phyloP scores from a whole-genome alignment of 805 yeast genomes.

The Candida palmyrensis region DNA sequence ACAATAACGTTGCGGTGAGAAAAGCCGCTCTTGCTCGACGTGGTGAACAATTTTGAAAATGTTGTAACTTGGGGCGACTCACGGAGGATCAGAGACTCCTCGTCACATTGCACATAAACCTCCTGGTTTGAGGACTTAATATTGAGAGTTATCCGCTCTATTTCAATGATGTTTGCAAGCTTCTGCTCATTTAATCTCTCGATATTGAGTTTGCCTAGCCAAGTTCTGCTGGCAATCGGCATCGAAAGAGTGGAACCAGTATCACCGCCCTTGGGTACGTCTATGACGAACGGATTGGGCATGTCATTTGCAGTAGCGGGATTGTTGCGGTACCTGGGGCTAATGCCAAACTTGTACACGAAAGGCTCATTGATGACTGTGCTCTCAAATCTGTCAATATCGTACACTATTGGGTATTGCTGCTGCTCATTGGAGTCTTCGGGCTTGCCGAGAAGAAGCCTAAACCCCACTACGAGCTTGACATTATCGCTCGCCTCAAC shows the following conservation, averaged over 20 bases:
- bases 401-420: slow-evolving; percentile 5
- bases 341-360: slow-evolving; percentile 14
- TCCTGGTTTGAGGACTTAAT: slow-evolving; percentile 24
- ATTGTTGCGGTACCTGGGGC: slow-evolving; percentile 22
- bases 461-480: slow-evolving; percentile 17
- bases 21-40: slow-evolving; percentile 33
- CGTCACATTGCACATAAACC: slow-evolving; percentile 14
- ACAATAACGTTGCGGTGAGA: slow-evolving; percentile 35
- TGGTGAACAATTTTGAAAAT: slow-evolving; percentile 18
- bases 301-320: slow-evolving; percentile 21
- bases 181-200: slow-evolving; percentile 7
- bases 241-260: slow-evolving; percentile 13
- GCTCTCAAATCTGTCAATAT: slow-evolving; percentile 14
- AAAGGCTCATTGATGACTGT: slow-evolving; percentile 29
- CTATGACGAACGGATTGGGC: slow-evolving; percentile 31
- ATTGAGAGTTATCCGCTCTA: slow-evolving; percentile 12
- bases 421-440: slow-evolving; percentile 10
- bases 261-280: no score
- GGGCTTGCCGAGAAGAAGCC: slow-evolving; percentile 14
- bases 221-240: slow-evolving; percentile 27
- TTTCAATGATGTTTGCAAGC: slow-evolving; percentile 10
- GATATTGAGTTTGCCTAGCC: slow-evolving; percentile 19
- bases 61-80: no score
- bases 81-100: no score
- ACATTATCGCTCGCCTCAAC: slow-evolving; percentile 8